phyloP scores from a whole-genome alignment of 441 rosid genomes.

The Corymbia citriodora region DNA sequence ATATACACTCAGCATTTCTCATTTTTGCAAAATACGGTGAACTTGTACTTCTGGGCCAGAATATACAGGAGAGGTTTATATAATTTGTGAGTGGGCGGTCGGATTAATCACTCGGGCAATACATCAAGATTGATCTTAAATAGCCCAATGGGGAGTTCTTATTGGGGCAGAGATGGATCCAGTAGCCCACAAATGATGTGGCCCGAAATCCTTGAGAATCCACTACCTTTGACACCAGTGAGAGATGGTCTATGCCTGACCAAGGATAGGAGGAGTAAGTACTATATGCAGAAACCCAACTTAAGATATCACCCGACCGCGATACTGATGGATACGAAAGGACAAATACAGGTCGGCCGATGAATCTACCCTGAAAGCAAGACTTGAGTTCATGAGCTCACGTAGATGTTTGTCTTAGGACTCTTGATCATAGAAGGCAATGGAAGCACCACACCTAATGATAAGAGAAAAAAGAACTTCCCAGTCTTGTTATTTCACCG shows the following conservation, averaged over 20 bases:
- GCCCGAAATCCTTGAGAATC: background rate
- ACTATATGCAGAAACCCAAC: background rate
- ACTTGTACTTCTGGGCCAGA: background rate
- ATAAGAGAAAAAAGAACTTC: background rate
- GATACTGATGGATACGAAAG: background rate
- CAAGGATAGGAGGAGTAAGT: background rate
- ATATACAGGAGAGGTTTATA: background rate
- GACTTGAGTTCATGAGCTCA: background rate
- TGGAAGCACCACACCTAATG: background rate
- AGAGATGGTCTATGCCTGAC: background rate
- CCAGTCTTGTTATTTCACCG: background rate
- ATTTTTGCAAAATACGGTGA: background rate
- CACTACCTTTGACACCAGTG: background rate
- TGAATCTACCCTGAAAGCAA: background rate
- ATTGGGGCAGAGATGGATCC: background rate
- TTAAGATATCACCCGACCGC: rapidly evolving
- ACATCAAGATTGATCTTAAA: background rate
- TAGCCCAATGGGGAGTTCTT: background rate
- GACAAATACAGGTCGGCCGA: background rate
- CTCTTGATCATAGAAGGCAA: background rate
- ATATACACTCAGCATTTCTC: background rate
- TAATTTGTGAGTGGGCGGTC: background rate
- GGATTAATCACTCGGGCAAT: background rate
- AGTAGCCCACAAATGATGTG: background rate
- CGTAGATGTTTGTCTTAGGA: background rate